These are phyloP conservation scores for Senna tora DNA, from an alignment of 306 rosid species.

Conservation along the genomic window DNA sequence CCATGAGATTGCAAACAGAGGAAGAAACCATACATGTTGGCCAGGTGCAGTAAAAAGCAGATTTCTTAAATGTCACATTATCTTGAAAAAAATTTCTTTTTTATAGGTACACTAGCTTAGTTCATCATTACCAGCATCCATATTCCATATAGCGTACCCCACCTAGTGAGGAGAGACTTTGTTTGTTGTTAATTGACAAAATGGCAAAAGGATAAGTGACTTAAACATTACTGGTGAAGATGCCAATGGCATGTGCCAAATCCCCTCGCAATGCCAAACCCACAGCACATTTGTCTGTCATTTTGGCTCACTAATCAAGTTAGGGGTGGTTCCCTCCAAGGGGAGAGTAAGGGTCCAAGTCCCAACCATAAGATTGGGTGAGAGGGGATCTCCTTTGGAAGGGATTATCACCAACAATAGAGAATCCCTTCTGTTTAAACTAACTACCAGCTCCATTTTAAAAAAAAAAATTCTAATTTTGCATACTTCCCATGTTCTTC, in stretches of 20 bases:
- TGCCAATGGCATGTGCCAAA: not conserved
- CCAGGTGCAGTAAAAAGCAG: conserved; percentile 22
- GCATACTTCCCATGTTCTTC: conserved; percentile 25
- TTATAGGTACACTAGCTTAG: conserved; percentile 17
- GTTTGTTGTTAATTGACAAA: not conserved
- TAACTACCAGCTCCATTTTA: conserved; percentile 15
- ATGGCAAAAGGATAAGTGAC: not conserved
- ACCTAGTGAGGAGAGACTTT: too few species aligned
- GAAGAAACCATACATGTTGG: conserved; percentile 10
- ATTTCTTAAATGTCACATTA: conserved; percentile 10
- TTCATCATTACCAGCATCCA: conserved; percentile 12
- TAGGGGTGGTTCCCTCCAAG: not conserved
- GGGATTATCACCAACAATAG: conserved; percentile 4
- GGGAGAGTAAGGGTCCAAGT: too few species aligned
- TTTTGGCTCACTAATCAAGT: not conserved
- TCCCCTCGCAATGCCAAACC: not conserved
- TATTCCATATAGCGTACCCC: too few species aligned
- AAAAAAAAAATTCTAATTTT: conserved; percentile 21
- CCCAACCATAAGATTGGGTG: not conserved
- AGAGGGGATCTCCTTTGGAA: not conserved
- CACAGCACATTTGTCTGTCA: not conserved
- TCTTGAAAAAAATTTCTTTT: conserved; percentile 7
- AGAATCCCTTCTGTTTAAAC: conserved; percentile 19
- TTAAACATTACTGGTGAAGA: not conserved
- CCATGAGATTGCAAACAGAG: conserved; percentile 34